Percentiles rank a stretch among this genome's conserved stretches.
Conservation (phyloP, 1,284 basidiomycete species). For the Flammula alnicola region DNA sequence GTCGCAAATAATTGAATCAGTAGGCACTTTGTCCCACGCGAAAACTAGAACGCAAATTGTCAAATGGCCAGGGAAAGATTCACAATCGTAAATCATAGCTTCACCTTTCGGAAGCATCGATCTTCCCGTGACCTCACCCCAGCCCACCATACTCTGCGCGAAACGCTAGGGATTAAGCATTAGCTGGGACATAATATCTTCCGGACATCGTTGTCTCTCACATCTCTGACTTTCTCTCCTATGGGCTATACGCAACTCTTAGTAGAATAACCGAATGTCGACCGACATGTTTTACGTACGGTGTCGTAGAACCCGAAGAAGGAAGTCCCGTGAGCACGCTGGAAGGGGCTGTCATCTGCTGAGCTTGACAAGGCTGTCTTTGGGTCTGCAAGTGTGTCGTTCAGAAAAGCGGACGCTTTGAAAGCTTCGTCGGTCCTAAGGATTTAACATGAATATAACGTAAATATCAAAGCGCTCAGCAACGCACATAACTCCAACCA, state of each 20-base stretch:
- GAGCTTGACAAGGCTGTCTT: slow-evolving; percentile 24
- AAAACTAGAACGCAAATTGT: neutral
- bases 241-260: slow-evolving; percentile 2
- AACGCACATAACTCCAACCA: neutral
- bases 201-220: slow-evolving; percentile 11
- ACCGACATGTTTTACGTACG: neutral
- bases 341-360: slow-evolving; percentile 28
- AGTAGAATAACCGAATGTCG: neutral
- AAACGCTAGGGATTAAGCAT: slow-evolving; percentile 26
- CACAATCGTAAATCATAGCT: too few species aligned
- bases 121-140: slow-evolving; percentile 30
- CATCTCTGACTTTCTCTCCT: slow-evolving; percentile 12
- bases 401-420: slow-evolving; percentile 27
- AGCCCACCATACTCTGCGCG: slow-evolving; percentile 33
- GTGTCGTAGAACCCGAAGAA: slow-evolving; percentile 10
- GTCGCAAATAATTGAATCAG: slow-evolving; percentile 37
- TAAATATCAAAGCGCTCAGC: too few species aligned
- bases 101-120: slow-evolving; percentile 31
- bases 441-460: neutral
- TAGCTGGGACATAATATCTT: slow-evolving; percentile 1
- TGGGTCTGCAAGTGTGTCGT: slow-evolving; percentile 31
- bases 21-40: slow-evolving; percentile 32
- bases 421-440: slow-evolving; percentile 24
- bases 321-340: slow-evolving; percentile 22
- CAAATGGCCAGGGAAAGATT: neutral